Base-by-base conservation (phyloP, 768 basidiomycete species). In the Lepiota brunneoincarnata region DNA sequence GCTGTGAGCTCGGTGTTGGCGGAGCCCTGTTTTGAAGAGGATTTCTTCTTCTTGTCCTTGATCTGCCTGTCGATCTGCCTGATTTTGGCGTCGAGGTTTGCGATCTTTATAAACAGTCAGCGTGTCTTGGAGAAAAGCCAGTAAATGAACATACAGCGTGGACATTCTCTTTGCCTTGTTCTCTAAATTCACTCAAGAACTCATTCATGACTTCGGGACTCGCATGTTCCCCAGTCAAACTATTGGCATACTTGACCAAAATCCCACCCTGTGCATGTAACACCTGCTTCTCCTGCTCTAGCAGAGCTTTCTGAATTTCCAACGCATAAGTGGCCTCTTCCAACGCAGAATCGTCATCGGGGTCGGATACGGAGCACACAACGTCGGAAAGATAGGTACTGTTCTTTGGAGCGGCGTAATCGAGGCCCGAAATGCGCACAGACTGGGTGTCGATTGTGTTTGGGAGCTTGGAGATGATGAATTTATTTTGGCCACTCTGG, bases 401-500 rank as follows among this genome's bases (percentile, higher is more conserved):
- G 17, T 51, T 35, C 17, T 44, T 28, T 20, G 17, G 9, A 26
- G 41, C 76, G 4, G 76, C 75, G 3, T 72, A 75, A 20, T 69
- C 64, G 5, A 80, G 67, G 2, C 78, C 78, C 47, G 78, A 76
- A 18, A 84, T 75, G 35, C 84, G 74, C 43, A 81, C 70, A 20
- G 80, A 80, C 17, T 80, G 69, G 3, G 72, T 72, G 61, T 83
- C 79, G 48, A 84, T 75, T 35, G 63, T 68, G 57, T 73, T 72
- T 6, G 84, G 73, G 6, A 86, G 69, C 18, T 71, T 70, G 26
- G 59, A 65, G 46, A 85, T 79, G 50, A 74, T 71, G 31, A 85
- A 58, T 57, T 78, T 76, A 58, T 77, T 84, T 49, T 73, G 73
- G 2, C 83, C 83, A 53, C 69, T 69, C 84, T 86, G 21, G 7